Evolutionary conservation across 2,329 filamentous ascomycete species (phyloP), one percentile per base, ranked within the genome.

Genomic region (Aspergillus amoenus): DNA sequence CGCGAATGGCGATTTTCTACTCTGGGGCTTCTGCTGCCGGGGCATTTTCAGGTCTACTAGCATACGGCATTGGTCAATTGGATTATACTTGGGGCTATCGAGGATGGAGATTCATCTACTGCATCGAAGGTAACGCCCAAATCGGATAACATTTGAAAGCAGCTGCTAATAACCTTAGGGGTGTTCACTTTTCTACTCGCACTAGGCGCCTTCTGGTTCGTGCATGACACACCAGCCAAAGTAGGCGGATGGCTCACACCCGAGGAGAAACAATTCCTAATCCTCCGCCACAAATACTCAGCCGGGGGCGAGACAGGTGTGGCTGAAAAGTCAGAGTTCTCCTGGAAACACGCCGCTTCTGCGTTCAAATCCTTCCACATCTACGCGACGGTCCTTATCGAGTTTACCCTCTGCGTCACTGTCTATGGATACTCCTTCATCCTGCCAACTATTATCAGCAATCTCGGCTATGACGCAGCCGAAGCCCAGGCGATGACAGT

Each of bases 41-140:
- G 1, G 90, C 90, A 0, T 96, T 95, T 66, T 91, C 90, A 24
- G 91, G 91, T 8, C 82, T 95, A 1, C 80, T 96, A 6, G 91
- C 91, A 1, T 87, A 84, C 4, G 91, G 85, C 0, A 93, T 96
- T 59, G 90, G 90, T 18, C 91, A 94, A 70, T 91, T 96, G 89
- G 83, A 90, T 62, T 83, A 88, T 0, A 68, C 83, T 5, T 83
- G 75, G 40, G 62, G 61, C 2, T 62, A 60, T 22, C 59, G 59
- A 50, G 64, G 64, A 41, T 66, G 64, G 64, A 48, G 45, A 12
- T 86, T 86, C 52, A 84, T 86, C 30, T 48, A 48, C 12, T 48
- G 45, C 21, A 69, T 86, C 6, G 82, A 84, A 61, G 89, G 89
- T 13, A 75, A 88, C 2, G 7, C 37, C 2, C 5, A n/a, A 13